Conservation (phyloP, 2,329 filamentous ascomycete genomes). For the Neocatenulostroma microsporum region DNA sequence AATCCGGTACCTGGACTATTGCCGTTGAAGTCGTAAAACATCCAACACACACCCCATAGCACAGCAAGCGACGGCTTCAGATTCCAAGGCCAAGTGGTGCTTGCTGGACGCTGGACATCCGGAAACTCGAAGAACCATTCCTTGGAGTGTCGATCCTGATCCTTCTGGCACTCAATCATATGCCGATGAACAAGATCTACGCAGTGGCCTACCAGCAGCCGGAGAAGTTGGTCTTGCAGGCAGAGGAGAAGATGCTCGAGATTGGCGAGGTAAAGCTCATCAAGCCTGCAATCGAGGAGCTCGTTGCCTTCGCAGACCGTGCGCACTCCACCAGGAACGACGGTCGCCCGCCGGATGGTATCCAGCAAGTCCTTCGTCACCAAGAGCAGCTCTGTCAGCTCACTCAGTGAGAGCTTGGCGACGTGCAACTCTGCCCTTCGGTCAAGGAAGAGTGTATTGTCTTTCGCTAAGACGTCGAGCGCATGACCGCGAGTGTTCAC, state of each 20-base stretch:
- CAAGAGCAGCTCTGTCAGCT: constrained; percentile 24
- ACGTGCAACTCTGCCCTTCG: constrained; percentile 25
- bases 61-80: constrained; percentile 30
- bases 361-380: constrained; percentile 28
- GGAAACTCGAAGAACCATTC: constrained; percentile 29
- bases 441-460: constrained; percentile 30
- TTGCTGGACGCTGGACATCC: constrained; percentile 25
- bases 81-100: constrained; percentile 33
- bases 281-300: constrained; percentile 21
- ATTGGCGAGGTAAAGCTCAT: constrained; percentile 34
- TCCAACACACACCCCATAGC: constrained; percentile 33
- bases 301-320: constrained; percentile 24
- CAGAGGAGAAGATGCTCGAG: constrained; percentile 37
- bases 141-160: constrained; percentile 16
- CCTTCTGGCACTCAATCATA: constrained; percentile 18
- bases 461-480: constrained; percentile 26
- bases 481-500: constrained; percentile 17
- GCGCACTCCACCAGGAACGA: not conserved
- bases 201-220: constrained; percentile 15
- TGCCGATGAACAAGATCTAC: constrained; percentile 15
- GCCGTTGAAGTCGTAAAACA: constrained; percentile 21
- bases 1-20: not conserved
- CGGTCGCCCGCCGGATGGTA: constrained; percentile 19
- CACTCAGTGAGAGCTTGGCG: constrained; percentile 24
- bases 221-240: constrained; percentile 30